A percentile compares a stretch with the other conserved stretches of the same genome.
Conservation (phyloP, 768 basidiomycete genomes). For the Suillus occidentalis region DNA sequence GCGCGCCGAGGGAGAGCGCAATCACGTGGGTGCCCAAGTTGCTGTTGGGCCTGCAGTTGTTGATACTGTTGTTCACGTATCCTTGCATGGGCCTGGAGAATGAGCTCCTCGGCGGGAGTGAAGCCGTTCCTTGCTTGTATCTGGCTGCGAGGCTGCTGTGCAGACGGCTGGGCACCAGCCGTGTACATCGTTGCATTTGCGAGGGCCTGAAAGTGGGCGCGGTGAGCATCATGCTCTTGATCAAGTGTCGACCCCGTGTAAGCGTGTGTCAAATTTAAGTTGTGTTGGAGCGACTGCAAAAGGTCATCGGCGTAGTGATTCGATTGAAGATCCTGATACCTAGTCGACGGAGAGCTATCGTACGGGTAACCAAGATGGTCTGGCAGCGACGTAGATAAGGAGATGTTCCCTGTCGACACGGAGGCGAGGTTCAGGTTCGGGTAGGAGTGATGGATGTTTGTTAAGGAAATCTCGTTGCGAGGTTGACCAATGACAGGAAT, state of each 20-base stretch:
- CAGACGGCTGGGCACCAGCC: slow-evolving; percentile 8
- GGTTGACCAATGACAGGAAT: slow-evolving; percentile 10
- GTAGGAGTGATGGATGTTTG: slow-evolving; percentile 4
- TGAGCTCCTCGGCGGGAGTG: slow-evolving; percentile 67
- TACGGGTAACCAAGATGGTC: slow-evolving; percentile 20
- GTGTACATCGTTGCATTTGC: slow-evolving; percentile 20
- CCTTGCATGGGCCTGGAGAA: slow-evolving; percentile 54
- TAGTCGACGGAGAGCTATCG: slow-evolving; percentile 17
- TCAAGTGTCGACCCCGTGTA: slow-evolving; percentile 17
- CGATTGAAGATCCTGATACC: slow-evolving; percentile 21
- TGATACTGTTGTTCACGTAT: slow-evolving; percentile 17
- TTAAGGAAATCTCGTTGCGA: background rate
- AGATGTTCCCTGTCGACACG: slow-evolving; percentile 10
- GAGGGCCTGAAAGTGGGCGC: slow-evolving; percentile 24
- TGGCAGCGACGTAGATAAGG: slow-evolving; percentile 21
- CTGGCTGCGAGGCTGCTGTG: slow-evolving; percentile 23
- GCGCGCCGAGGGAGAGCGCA: background rate
- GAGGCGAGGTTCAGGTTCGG: slow-evolving; percentile 5
- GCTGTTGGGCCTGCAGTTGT: slow-evolving; percentile 15
- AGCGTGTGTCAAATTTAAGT: slow-evolving; percentile 17
- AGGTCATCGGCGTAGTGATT: slow-evolving; percentile 41
- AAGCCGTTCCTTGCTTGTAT: slow-evolving; percentile 52
- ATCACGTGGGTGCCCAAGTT: background rate
- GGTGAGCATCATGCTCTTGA: slow-evolving; percentile 17
- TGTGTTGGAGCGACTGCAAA: slow-evolving; percentile 35